Evolutionary conservation across 2,329 filamentous ascomycete species (phyloP).

Genomic region (Nannizziopsis arthrosporioides): DNA sequence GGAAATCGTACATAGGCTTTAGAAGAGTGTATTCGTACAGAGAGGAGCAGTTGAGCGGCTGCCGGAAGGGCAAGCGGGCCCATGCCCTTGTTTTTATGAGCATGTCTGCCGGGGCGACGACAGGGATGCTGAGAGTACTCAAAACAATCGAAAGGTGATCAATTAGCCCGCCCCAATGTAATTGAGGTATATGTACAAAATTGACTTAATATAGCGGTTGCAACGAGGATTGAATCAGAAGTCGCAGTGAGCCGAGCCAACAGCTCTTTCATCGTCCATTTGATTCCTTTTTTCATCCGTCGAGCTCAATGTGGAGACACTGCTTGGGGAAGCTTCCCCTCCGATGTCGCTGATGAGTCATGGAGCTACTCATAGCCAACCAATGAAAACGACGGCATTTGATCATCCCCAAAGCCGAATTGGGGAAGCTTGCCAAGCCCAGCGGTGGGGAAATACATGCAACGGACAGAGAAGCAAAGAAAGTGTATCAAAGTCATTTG

Average conservation of each 20-base stretch:
- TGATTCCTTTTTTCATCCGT: neutral
- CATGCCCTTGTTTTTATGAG: slow-evolving; percentile 11
- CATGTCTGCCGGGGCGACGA: slow-evolving; percentile 8
- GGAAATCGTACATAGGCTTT: neutral
- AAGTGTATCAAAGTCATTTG: too few relatives aligned
- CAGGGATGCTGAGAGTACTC: neutral
- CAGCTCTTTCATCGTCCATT: neutral
- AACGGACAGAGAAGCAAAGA: neutral
- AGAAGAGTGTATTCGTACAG: slow-evolving; percentile 4
- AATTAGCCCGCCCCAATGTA: neutral
- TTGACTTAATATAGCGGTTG: neutral
- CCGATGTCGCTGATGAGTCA: slow-evolving; percentile 11
- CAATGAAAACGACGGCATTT: slow-evolving; percentile 1
- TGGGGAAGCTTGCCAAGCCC: too few relatives aligned
- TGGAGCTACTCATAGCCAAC: neutral
- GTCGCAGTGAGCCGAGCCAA: neutral
- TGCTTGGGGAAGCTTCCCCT: slow-evolving; percentile 1
- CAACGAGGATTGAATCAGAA: neutral
- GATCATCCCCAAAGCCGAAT: neutral
- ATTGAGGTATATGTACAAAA: neutral
- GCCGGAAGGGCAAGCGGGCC: slow-evolving; percentile 11
- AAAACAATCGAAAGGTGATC: neutral
- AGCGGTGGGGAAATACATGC: too few relatives aligned
- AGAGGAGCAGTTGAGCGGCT: slow-evolving; percentile 6
- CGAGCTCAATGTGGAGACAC: neutral